A percentile compares a stretch with the other conserved stretches of the same genome.
Conservation (phyloP, 495 filamentous ascomycete genomes). For the Podospora conica region DNA sequence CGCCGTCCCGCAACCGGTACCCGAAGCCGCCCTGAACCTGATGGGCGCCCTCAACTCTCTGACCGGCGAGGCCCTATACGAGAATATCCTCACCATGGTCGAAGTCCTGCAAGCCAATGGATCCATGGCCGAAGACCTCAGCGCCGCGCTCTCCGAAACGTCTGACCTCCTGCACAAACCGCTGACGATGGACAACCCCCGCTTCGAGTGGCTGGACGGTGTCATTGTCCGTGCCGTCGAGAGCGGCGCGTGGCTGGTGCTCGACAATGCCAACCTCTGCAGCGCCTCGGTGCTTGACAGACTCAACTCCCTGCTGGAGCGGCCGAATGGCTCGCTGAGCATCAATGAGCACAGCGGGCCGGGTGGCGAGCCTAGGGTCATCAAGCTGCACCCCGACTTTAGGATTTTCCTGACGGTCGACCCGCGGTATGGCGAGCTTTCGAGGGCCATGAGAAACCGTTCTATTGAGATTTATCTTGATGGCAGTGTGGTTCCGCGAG, state of each 20-base stretch:
- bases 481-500: conserved; percentile 13
- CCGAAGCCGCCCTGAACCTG: conserved; percentile 38
- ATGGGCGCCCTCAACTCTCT: conserved; percentile 32
- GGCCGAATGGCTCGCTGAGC: conserved; percentile 72
- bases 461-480: conserved; percentile 83
- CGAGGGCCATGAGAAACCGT: conserved; percentile 93
- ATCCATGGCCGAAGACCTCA: conserved; percentile 24
- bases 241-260: conserved; percentile 82
- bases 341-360: conserved; percentile 85
- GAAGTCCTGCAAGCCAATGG: conserved; percentile 22
- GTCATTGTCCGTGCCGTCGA: conserved; percentile 81
- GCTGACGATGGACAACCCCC: conserved; percentile 55
- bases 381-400: conserved; percentile 81
- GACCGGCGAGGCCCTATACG: conserved; percentile 25
- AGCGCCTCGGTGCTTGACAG: conserved; percentile 90
- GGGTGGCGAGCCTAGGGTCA: conserved; percentile 72
- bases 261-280: conserved; percentile 96
- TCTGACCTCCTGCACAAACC: conserved; percentile 37
- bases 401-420: conserved; percentile 93
- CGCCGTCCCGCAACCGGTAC: conserved; percentile 39
- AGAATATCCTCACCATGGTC: conserved; percentile 28
- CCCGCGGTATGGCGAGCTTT: conserved; percentile 86
- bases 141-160: conserved; percentile 25
- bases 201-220: conserved; percentile 95
- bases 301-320: conserved; percentile 86